Evolutionary conservation across 148 eudicot genomes (phyloP), one percentile per base, ranked within the genome.

Genomic region (Silene latifolia): DNA sequence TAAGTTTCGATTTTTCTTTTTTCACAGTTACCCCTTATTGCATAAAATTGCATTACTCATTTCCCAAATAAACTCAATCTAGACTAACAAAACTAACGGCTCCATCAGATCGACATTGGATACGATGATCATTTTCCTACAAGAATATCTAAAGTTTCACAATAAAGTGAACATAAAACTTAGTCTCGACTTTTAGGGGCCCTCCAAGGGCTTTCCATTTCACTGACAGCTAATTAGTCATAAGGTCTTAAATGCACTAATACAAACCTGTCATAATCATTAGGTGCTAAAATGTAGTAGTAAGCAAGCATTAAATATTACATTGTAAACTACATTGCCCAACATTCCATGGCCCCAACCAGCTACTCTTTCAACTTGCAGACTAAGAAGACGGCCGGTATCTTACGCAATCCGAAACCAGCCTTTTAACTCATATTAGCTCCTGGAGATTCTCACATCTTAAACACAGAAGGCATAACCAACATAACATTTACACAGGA

Each of bases 201-300:
- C 57, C 56, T 54, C 13, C 12, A 25, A 11, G 5, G 44, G 18
- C 39, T 20, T 78, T 68, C 20, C 57, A 23, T 79, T 60, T 67
- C 73, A 44, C 19, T 21, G 69, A 73, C 78, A 74, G 74, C 78
- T 62, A 75, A 20, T 54, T 29, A 69, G 54, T 25, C 21, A 19
- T 5, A 15, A 44, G 19, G 19, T 63, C 71, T 78, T 56, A 4
- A 53, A 71, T 32, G 69, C 64, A n/a, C 19, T 21, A 20, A 25
- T 63, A 29, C 21, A 39, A 59, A 67, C 63, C 21, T 48, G 71
- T 67, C 77, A n/a, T 63, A 21, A 58, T 72, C 39, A 46, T 47
- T 21, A 18, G 14, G 25, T 47, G 63, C 65, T 23, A 21, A 70
- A 53, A 64, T 74, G 58, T 19, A 46, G 42, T 62, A 23, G 21